Evolutionary conservation across 495 filamentous ascomycete genomes (phyloP).

Genomic region (Arthonia radiata): DNA sequence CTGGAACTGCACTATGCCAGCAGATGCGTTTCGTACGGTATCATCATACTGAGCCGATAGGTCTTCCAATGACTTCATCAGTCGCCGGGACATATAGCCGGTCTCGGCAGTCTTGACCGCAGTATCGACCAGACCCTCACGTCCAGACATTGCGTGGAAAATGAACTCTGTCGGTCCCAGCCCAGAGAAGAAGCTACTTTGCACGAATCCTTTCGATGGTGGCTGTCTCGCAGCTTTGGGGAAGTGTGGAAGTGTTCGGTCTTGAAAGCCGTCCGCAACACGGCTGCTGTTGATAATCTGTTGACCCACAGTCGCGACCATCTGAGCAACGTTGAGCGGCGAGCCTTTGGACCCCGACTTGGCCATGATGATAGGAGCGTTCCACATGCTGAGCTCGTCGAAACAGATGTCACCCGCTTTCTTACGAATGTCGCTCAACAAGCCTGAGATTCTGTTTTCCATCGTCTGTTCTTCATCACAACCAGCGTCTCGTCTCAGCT

Average conservation of each 20-base stretch:
- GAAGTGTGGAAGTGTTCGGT: constrained; percentile 84
- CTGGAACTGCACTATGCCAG: constrained; percentile 80
- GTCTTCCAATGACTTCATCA: constrained; percentile 97
- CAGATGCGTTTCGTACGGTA: constrained; percentile 72
- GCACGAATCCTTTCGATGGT: constrained; percentile 85
- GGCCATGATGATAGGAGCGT: constrained; percentile 89
- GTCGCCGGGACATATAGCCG: constrained; percentile 90
- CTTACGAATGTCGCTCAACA: constrained; percentile 72
- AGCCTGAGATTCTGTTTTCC: constrained; percentile 73
- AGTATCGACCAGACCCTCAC: constrained; percentile 98
- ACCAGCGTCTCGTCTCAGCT: constrained; percentile 59
- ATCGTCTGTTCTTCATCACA: constrained; percentile 80
- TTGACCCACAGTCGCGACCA: constrained; percentile 92
- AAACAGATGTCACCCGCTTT: constrained; percentile 83
- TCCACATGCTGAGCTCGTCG: constrained; percentile 65
- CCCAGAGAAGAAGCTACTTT: constrained; percentile 94
- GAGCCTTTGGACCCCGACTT: constrained; percentile 91
- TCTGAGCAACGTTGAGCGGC: constrained; percentile 94
- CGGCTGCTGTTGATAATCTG: constrained; percentile 88
- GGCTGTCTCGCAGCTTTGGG: constrained; percentile 76
- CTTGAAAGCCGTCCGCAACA: constrained; percentile 90
- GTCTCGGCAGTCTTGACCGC: constrained; percentile 98
- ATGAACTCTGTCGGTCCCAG: constrained; percentile 75
- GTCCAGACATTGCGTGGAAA: constrained; percentile 93
- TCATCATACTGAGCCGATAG: constrained; percentile 76